Conservation (phyloP, 2,329 filamentous ascomycete species). For the Tolypocladium ophioglossoides region DNA sequence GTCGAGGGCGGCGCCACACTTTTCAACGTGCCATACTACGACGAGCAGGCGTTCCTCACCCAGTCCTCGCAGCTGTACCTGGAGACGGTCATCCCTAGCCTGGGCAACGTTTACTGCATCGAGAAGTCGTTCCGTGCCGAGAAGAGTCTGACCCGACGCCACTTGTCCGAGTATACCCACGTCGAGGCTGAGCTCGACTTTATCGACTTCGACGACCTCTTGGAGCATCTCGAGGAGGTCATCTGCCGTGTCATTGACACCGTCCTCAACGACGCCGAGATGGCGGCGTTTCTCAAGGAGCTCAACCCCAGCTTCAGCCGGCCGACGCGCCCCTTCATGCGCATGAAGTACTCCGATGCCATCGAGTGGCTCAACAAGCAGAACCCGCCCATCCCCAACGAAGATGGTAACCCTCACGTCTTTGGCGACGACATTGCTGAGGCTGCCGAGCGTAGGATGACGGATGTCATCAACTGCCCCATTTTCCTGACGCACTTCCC, state of each 20-base stretch:
- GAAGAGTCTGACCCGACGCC: slow-evolving; percentile 87
- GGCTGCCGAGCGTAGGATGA: slow-evolving; percentile 94
- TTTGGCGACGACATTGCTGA: slow-evolving; percentile 98
- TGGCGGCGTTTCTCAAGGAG: slow-evolving; percentile 63
- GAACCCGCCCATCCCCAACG: slow-evolving; percentile 66
- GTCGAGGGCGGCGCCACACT: slow-evolving; percentile 88
- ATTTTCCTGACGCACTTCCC: slow-evolving; percentile 98
- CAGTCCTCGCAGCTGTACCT: slow-evolving; percentile 97
- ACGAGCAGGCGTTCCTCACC: slow-evolving; percentile 83
- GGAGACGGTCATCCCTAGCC: slow-evolving; percentile 80
- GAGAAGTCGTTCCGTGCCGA: slow-evolving; percentile 98
- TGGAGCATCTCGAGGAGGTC: slow-evolving; percentile 76
- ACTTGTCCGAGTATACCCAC: slow-evolving; percentile 94
- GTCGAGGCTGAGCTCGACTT: slow-evolving; percentile 95
- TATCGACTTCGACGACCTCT: slow-evolving; percentile 82
- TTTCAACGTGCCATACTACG: slow-evolving; percentile 84
- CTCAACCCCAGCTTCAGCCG: slow-evolving; percentile 86
- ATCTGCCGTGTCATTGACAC: slow-evolving; percentile 78
- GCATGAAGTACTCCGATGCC: slow-evolving; percentile 90
- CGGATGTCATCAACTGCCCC: slow-evolving; percentile 86
- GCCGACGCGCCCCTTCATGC: slow-evolving; percentile 77
- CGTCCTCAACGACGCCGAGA: slow-evolving; percentile 61
- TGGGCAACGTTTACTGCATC: slow-evolving; percentile 95
- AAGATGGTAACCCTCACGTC: slow-evolving; percentile 77
- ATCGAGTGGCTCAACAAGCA: slow-evolving; percentile 90